Conservation (phyloP, 306 rosid genomes). For the Medicago truncatula region MtrunA17r5.0-ANR NC_053044.1:11046501-11047000, state of each 20-base stretch:
- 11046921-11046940: slow-evolving; percentile 71
- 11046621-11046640: too few species aligned
- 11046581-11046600: too few species aligned
- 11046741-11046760: too few species aligned
- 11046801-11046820: slow-evolving; percentile 3
- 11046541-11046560: neutral
- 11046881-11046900: slow-evolving; percentile 10
- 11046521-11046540: neutral
- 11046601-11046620: too few species aligned
- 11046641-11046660: too few species aligned
- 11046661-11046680: too few species aligned
- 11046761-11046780: too few species aligned
- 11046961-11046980: slow-evolving; percentile 91
- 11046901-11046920: neutral
- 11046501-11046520: neutral
- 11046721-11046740: too few species aligned
- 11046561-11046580: too few species aligned
- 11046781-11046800: neutral
- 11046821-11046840: slow-evolving; percentile 1
- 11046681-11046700: too few species aligned
- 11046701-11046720: neutral
- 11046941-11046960: slow-evolving; percentile 88
- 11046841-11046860: neutral
- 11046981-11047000: slow-evolving; percentile 77
- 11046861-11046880: neutral